Evolutionary conservation across 2,329 filamentous ascomycete genomes (phyloP).

Genomic region (Nannizziopsis arthrosporioides): DNA sequence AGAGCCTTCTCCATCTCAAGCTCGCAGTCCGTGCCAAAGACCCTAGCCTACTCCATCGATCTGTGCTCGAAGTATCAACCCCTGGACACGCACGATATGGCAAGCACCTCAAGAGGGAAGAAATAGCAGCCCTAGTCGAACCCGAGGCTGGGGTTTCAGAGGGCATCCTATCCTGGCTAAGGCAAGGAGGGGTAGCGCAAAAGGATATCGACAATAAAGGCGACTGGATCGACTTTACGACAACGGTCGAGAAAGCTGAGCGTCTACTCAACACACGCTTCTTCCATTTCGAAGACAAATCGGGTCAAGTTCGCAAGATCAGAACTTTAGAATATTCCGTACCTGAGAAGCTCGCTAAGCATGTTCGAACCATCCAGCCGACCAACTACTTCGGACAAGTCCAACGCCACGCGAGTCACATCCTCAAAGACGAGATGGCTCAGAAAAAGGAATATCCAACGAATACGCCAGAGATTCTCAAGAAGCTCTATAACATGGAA

Average conservation of each 20-base stretch:
- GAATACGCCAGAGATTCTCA: slow-evolving; percentile 41
- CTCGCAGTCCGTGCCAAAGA: slow-evolving; percentile 42
- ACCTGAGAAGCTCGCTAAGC: slow-evolving; percentile 42
- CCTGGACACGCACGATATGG: slow-evolving; percentile 50
- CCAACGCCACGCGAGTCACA: slow-evolving; percentile 7
- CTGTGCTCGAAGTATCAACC: slow-evolving; percentile 50
- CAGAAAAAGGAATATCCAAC: neutral
- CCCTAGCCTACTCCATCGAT: slow-evolving; percentile 44
- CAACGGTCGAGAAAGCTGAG: slow-evolving; percentile 10
- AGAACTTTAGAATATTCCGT: slow-evolving; percentile 52
- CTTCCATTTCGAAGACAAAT: slow-evolving; percentile 9
- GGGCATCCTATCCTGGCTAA: slow-evolving; percentile 46
- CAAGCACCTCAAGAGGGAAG: slow-evolving; percentile 48
- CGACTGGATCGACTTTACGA: slow-evolving; percentile 50
- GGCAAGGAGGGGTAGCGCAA: slow-evolving; percentile 37
- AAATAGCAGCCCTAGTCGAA: slow-evolving; percentile 45
- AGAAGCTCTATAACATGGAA: slow-evolving; percentile 39
- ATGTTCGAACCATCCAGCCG: slow-evolving; percentile 53
- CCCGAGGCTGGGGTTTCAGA: slow-evolving; percentile 40
- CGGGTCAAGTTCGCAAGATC: slow-evolving; percentile 28
- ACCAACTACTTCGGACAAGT: slow-evolving; percentile 48
- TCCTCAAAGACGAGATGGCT: slow-evolving; percentile 10
- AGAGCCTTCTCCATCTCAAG: slow-evolving; percentile 37
- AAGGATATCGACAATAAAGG: slow-evolving; percentile 40
- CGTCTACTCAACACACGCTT: slow-evolving; percentile 12